Percentiles rank a stretch among this genome's conserved stretches.
Conservation (phyloP, 2,329 filamentous ascomycete species). For the Ophiostoma angusticollis region DNA sequence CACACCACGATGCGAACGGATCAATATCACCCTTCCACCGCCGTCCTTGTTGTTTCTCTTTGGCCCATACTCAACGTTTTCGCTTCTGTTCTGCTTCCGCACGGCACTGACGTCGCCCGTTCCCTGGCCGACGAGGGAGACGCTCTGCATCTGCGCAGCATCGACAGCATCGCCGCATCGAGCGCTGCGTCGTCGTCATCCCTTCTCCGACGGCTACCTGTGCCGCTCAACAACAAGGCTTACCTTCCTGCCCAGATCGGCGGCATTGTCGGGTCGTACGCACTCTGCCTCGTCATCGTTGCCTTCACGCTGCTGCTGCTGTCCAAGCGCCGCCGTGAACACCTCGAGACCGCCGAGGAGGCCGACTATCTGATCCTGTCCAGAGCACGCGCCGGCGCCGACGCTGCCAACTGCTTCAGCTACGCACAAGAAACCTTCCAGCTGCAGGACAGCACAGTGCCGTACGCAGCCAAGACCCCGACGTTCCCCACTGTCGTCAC, state of each 20-base stretch:
- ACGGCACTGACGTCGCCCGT: slow-evolving; percentile 18
- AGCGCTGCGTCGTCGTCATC: slow-evolving; percentile 45
- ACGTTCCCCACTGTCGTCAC: slow-evolving; percentile 23
- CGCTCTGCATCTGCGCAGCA: slow-evolving; percentile 17
- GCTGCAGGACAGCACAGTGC: slow-evolving; percentile 15
- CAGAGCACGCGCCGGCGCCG: too few species aligned
- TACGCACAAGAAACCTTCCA: slow-evolving; percentile 18
- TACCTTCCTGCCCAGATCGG: slow-evolving; percentile 72
- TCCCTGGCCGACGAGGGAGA: too few species aligned
- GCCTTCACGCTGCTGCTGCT: slow-evolving; percentile 52
- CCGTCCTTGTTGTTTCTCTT: slow-evolving; percentile 14
- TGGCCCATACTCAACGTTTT: slow-evolving; percentile 11
- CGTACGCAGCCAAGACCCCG: slow-evolving; percentile 21
- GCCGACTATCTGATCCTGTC: too few species aligned
- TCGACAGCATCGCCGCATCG: too few species aligned
- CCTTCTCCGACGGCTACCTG: slow-evolving; percentile 42
- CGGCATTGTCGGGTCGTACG: slow-evolving; percentile 73
- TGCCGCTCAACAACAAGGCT: slow-evolving; percentile 43
- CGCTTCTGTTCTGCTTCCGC: slow-evolving; percentile 14
- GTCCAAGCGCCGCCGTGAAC: slow-evolving; percentile 40
- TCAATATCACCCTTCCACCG: slow-evolving; percentile 18
- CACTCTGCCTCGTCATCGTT: slow-evolving; percentile 61
- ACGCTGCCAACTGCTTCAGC: too few species aligned
- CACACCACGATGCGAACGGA: slow-evolving; percentile 28
- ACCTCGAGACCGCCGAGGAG: slow-evolving; percentile 39